Evolutionary conservation across 176 grass and related monocot genomes (phyloP).

Genomic region (Phragmites australis): DNA sequence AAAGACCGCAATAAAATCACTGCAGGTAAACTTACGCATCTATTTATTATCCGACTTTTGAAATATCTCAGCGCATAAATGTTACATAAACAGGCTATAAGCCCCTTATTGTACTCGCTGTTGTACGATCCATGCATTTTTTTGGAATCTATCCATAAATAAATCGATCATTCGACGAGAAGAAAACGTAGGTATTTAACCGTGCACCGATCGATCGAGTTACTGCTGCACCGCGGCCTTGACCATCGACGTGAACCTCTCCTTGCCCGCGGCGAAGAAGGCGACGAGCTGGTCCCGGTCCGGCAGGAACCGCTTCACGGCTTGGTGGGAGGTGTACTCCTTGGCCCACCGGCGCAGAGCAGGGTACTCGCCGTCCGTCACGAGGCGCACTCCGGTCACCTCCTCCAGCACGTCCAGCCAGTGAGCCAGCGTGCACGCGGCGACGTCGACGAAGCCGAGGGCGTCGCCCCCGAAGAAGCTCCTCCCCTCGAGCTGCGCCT

Average conservation of each 20-base stretch:
- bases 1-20: too few relatives aligned
- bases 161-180: too few relatives aligned
- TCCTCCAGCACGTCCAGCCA: conserved; percentile 50
- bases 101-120: too few relatives aligned
- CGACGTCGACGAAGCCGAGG: conserved; percentile 51
- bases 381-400: conserved; percentile 39
- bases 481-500: conserved; percentile 36
- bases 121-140: too few relatives aligned
- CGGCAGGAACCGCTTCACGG: conserved; percentile 34
- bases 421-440: conserved; percentile 30
- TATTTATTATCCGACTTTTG: too few relatives aligned
- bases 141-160: too few relatives aligned
- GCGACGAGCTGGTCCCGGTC: conserved; percentile 35
- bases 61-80: too few relatives aligned
- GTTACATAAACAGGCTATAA: too few relatives aligned
- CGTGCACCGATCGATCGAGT: too few relatives aligned
- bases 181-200: too few relatives aligned
- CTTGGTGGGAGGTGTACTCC: conserved; percentile 27
- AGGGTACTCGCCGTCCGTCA: conserved; percentile 35
- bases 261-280: conserved; percentile 29
- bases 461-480: conserved; percentile 59
- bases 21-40: too few relatives aligned
- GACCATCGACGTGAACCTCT: too few relatives aligned
- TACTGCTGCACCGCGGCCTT: background rate
- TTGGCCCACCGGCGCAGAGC: conserved; percentile 43